Conservation (phyloP, 768 basidiomycete species). For the Hypholoma fasciculare region DNA sequence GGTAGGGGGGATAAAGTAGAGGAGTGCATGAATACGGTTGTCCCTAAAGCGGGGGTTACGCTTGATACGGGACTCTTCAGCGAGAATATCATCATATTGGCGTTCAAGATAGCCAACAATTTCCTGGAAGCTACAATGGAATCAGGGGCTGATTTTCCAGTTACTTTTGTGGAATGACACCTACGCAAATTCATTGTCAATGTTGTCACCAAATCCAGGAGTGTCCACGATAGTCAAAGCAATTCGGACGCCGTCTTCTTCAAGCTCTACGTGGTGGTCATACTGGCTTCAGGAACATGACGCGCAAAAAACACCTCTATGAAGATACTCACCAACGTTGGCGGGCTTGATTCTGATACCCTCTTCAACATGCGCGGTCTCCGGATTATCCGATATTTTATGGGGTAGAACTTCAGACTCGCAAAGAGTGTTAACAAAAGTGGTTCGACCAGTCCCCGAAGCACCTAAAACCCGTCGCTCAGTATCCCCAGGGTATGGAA, state of each 20-base stretch:
- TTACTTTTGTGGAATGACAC: slow-evolving; percentile 23
- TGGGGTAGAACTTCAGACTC: slow-evolving; percentile 91
- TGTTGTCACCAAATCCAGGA: slow-evolving; percentile 97
- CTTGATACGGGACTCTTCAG: slow-evolving; percentile 98
- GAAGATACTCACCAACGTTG: slow-evolving; percentile 75
- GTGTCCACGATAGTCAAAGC: slow-evolving; percentile 98
- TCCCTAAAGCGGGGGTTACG: slow-evolving; percentile 99
- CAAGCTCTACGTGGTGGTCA: slow-evolving; percentile 67
- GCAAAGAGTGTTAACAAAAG: slow-evolving; percentile 99
- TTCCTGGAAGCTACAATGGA: slow-evolving; percentile 79
- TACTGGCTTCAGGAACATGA: not conserved
- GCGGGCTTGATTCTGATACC: slow-evolving; percentile 93
- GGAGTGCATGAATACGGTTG: slow-evolving; percentile 92
- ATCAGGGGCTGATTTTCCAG: not conserved
- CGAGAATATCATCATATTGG: slow-evolving; percentile 98
- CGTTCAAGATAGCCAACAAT: slow-evolving; percentile 96
- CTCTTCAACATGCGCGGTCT: slow-evolving; percentile 91
- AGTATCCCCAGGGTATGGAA: slow-evolving; percentile 16
- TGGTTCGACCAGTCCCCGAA: slow-evolving; percentile 96
- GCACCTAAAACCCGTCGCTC: slow-evolving; percentile 60
- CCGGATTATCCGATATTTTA: slow-evolving; percentile 82
- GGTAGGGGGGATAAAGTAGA: slow-evolving; percentile 99
- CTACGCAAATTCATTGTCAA: slow-evolving; percentile 98
- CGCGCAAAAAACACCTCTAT: not conserved
- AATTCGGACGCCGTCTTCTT: slow-evolving; percentile 98